Conservation (phyloP, 805 yeast species). For the Debaryomyces prosopidis region DNA sequence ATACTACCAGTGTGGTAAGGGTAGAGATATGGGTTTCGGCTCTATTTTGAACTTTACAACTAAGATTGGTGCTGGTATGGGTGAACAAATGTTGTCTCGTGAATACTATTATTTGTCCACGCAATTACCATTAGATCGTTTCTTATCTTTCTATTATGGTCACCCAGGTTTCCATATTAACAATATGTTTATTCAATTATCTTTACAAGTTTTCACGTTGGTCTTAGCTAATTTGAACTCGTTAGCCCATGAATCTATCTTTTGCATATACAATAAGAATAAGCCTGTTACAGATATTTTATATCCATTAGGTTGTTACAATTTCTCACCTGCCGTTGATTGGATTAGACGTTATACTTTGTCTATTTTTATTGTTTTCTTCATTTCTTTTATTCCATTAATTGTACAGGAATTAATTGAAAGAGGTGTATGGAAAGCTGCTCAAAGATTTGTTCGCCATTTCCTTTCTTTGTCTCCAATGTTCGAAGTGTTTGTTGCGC, state of each 20-base stretch:
- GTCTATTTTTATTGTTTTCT: constrained; percentile 73
- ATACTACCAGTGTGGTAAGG: constrained; percentile 84
- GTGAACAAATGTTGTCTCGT: constrained; percentile 81
- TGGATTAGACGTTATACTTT: constrained; percentile 76
- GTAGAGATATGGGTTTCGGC: constrained; percentile 82
- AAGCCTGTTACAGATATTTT: constrained; percentile 62
- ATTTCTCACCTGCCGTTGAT: constrained; percentile 65
- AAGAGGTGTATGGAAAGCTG: constrained; percentile 71
- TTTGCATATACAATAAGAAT: constrained; percentile 61
- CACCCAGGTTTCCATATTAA: constrained; percentile 87
- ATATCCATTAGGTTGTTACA: constrained; percentile 69
- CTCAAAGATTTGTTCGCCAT: constrained; percentile 63
- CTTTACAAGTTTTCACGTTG: constrained; percentile 56
- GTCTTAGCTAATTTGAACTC: constrained; percentile 65
- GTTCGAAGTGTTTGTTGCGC: constrained; percentile 79
- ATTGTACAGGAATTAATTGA: constrained; percentile 77
- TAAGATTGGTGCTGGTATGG: constrained; percentile 89
- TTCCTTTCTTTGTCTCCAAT: constrained; percentile 71
- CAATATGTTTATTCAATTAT: constrained; percentile 70
- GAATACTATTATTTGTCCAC: constrained; percentile 80
- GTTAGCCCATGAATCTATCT: constrained; percentile 57
- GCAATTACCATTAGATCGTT: constrained; percentile 74
- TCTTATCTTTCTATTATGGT: constrained; percentile 78
- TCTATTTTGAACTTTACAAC: constrained; percentile 81
- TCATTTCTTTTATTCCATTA: constrained; percentile 72